Conservation (phyloP, 208 protist genomes). For the Phytomonas francai region DNA sequence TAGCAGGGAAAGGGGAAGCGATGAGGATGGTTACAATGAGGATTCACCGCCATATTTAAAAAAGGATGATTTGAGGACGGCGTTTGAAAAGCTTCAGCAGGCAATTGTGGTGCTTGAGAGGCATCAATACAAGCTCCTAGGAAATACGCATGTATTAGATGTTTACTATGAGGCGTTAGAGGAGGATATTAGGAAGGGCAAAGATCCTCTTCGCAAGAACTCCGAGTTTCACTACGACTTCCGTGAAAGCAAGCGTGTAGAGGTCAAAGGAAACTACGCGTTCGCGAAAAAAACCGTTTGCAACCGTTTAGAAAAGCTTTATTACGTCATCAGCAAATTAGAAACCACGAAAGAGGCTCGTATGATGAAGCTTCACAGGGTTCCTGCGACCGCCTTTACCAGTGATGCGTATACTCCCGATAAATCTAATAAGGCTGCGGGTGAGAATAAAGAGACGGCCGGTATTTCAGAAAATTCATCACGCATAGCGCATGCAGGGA, state of each 20-base stretch:
- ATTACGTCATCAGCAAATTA: conserved; percentile 37
- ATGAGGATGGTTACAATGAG: neutral
- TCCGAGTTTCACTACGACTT: conserved; percentile 38
- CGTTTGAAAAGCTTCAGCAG: conserved; percentile 27
- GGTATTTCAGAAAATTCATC: neutral
- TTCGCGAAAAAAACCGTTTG: conserved; percentile 19
- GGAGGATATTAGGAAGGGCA: conserved; percentile 20
- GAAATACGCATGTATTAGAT: conserved; percentile 25
- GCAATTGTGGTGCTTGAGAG: conserved; percentile 29
- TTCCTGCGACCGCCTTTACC: neutral
- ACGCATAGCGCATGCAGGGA: neutral
- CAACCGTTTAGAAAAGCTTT: conserved; percentile 38
- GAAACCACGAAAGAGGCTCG: conserved; percentile 1
- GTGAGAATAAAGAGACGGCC: neutral
- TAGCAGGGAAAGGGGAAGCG: neutral
- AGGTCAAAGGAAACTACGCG: conserved; percentile 33
- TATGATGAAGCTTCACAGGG: neutral
- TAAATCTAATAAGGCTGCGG: neutral
- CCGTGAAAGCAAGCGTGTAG: conserved; percentile 30
- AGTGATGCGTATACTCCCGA: neutral
- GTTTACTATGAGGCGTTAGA: conserved; percentile 69
- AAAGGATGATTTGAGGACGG: conserved; percentile 23
- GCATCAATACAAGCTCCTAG: conserved; percentile 16
- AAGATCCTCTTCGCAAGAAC: conserved; percentile 8
- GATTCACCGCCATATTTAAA: neutral